phyloP scores from a whole-genome alignment of 2,329 filamentous ascomycete species.

The Hypoxylon sp. region DNA sequence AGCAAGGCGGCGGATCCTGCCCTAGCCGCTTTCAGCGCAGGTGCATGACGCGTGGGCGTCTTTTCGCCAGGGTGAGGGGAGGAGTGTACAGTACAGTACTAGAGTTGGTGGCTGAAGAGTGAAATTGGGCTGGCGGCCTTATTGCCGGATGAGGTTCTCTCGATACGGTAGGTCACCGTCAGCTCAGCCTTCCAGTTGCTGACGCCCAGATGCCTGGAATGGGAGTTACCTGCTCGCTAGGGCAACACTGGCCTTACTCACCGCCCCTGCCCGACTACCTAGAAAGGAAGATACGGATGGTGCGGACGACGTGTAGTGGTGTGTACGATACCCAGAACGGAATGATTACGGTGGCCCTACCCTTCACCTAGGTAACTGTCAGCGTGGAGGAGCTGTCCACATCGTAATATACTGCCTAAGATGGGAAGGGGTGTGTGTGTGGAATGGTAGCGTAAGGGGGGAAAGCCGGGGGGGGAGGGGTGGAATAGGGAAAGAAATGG shows the following conservation, averaged over 20 bases:
- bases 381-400: slow-evolving; percentile 18
- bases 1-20: slow-evolving; percentile 32
- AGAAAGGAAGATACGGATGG: slow-evolving; percentile 22
- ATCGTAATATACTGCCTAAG: slow-evolving; percentile 35
- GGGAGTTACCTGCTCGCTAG: slow-evolving; percentile 7
- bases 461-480: not conserved
- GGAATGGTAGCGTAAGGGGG: slow-evolving; percentile 14
- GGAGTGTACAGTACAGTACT: too few relatives aligned
- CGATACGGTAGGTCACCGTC: slow-evolving; percentile 39
- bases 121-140: slow-evolving; percentile 27
- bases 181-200: slow-evolving; percentile 46
- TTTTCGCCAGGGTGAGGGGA: not conserved
- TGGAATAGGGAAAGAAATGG: slow-evolving; percentile 17
- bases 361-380: slow-evolving; percentile 26
- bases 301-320: slow-evolving; percentile 16
- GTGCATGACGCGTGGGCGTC: slow-evolving; percentile 29
- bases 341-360: slow-evolving; percentile 16
- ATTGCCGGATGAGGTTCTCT: slow-evolving; percentile 33
- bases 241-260: slow-evolving; percentile 24
- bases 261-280: slow-evolving; percentile 20
- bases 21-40: slow-evolving; percentile 26
- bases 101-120: not conserved
- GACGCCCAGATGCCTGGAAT: slow-evolving; percentile 34
- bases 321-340: slow-evolving; percentile 28
- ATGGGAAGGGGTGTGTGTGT: slow-evolving; percentile 5